Percentiles rank a stretch among this genome's conserved stretches.
phyloP scores from a whole-genome alignment of 106 monocot genomes.

The Acanthochlamys bracteata region DNA sequence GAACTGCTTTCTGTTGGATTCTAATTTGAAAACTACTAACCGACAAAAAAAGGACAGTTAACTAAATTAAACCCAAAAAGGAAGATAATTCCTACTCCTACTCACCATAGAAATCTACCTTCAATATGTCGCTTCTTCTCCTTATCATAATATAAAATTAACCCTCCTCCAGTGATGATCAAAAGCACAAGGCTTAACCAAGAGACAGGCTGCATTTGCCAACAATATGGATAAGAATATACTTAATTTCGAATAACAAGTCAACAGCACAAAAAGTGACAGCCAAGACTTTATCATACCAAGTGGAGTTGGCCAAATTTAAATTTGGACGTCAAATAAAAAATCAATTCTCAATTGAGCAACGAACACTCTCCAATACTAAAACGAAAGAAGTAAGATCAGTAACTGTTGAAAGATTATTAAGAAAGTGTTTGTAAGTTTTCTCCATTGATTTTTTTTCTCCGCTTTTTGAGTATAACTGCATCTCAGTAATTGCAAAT shows the following conservation, averaged over 20 bases:
- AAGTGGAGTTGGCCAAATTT: not conserved
- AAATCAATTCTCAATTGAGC: not conserved
- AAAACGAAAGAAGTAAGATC: not conserved
- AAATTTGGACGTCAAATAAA: not conserved
- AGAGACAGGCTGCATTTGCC: conserved; percentile 70
- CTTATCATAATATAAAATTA: conserved; percentile 77
- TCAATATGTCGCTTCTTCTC: conserved; percentile 90
- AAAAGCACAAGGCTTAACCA: conserved; percentile 87
- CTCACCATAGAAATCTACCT: conserved; percentile 53
- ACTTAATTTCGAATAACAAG: not conserved
- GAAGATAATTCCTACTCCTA: too few species aligned
- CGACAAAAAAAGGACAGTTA: too few species aligned
- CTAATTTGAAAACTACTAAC: too few species aligned
- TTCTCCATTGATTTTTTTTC: not conserved
- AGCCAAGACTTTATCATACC: not conserved
- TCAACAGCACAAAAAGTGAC: not conserved
- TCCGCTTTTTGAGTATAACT: too few species aligned
- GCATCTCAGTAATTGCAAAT: too few species aligned
- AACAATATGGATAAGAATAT: not conserved
- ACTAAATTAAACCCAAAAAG: too few species aligned
- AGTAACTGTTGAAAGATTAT: not conserved
- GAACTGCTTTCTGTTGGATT: too few species aligned
- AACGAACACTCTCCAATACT: too few species aligned
- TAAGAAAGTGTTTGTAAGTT: not conserved
- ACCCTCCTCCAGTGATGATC: conserved; percentile 74